Percentiles rank a stretch among this genome's conserved stretches.
Conservation (phyloP, 2,329 filamentous ascomycete genomes). For the Hypoxylon sp. region DNA sequence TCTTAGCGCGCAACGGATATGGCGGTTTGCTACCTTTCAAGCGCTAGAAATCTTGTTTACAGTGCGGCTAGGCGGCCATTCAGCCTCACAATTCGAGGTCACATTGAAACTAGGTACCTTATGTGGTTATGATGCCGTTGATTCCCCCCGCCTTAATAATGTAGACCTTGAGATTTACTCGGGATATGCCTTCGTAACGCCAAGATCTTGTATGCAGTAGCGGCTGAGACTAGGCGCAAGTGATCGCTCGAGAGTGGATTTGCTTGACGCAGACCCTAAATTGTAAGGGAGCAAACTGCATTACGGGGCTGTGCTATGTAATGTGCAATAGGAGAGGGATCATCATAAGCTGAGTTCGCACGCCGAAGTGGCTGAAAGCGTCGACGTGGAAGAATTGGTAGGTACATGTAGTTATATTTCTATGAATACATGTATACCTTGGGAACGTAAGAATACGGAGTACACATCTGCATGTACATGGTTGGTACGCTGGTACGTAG, state of each 20-base stretch:
- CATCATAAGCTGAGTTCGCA: constrained; percentile 33
- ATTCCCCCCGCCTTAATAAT: constrained; percentile 9
- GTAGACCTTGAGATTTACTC: constrained; percentile 3
- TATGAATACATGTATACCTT: constrained; percentile 2
- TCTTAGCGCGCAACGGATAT: constrained; percentile 3
- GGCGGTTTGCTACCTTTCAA: neutral
- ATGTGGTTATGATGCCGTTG: constrained; percentile 15
- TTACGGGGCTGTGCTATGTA: constrained; percentile 13
- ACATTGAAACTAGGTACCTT: constrained; percentile 1
- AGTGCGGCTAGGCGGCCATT: constrained; percentile 11
- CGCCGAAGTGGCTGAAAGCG: constrained; percentile 24
- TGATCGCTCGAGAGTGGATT: constrained; percentile 18
- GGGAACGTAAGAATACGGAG: neutral
- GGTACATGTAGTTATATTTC: neutral
- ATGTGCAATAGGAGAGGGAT: constrained; percentile 24
- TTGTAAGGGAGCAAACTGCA: constrained; percentile 16
- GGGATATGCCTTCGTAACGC: constrained; percentile 12
- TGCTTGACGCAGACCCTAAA: constrained; percentile 6
- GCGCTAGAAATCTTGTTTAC: neutral
- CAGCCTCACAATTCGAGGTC: constrained; percentile 28
- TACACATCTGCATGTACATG: constrained; percentile 7
- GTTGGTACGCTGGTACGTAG: neutral
- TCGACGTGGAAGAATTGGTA: constrained; percentile 1
- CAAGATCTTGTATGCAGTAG: constrained; percentile 22
- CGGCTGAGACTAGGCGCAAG: constrained; percentile 14